phyloP scores from a whole-genome alignment of 768 basidiomycete genomes.

The Neoboletus subvelutipes region DNA sequence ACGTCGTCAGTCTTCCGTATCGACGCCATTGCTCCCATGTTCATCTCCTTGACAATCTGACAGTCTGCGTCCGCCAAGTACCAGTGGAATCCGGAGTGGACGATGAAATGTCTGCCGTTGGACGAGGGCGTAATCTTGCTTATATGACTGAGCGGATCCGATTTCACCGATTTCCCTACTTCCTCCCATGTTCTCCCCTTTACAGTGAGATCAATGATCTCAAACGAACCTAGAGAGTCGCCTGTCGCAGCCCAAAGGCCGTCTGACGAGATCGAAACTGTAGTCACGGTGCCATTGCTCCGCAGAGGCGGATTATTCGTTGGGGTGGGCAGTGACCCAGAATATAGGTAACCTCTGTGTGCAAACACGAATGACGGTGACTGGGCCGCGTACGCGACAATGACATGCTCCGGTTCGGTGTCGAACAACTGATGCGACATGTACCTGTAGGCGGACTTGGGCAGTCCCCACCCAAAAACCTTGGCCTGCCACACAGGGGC shows the following conservation, averaged over 20 bases:
- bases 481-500: conserved; percentile 6
- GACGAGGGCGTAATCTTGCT: not conserved
- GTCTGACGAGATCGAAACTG: conserved; percentile 20
- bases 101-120: conserved; percentile 5
- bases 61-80: not conserved
- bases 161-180: not conserved
- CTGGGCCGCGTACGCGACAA: not conserved
- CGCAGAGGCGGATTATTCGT: not conserved
- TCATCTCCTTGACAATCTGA: conserved; percentile 8
- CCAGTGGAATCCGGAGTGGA: not conserved
- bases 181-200: conserved; percentile 5
- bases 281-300: not conserved
- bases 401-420: not conserved
- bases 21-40: not conserved
- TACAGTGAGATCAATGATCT: conserved; percentile 9
- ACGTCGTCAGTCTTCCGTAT: not conserved
- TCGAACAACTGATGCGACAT: not conserved
- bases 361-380: conserved; percentile 9
- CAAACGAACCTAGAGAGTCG: not conserved
- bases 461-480: conserved; percentile 2
- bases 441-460: not conserved
- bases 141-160: not conserved
- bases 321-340: not conserved
- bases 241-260: conserved; percentile 18
- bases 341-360: not conserved